Evolutionary conservation across 306 rosid species (phyloP), one percentile per base, ranked within the genome.

Genomic region (Castanospermum australe): DNA sequence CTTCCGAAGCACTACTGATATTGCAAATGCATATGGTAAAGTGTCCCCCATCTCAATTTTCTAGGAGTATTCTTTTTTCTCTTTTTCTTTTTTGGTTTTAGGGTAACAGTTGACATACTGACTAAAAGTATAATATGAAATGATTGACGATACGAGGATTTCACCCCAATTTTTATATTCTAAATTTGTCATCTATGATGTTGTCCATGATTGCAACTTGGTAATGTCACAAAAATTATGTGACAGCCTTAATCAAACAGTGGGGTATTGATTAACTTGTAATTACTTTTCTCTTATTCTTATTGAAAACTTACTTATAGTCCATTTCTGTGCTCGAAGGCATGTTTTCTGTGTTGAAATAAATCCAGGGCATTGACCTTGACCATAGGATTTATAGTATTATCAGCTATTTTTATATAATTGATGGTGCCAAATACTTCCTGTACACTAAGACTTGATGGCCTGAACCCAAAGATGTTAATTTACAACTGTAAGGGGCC

Each of bases 21-120:
- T 95, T 33, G 97, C 99, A 76, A 95, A 93, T 86, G 99, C 99
- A 42, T 95, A 95, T 75, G 99, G 99, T 95, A 77, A 86, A 71
- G 67, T 82, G 42, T 72, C 77, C 67, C 55, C 36, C 42, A 36
- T 57, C 77, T 82, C 57, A 25, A 66, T 59, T 60, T 62, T 70
- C 67, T 69, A 17, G 25, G 28, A 28, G 51, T 33, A 45, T 54
- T 36, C 9, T 71, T 45, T 67, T 41, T 39, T 20, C 25, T n/a
- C 20, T 11, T 24, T 64, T 39, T 74, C 33, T 67, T 25, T 38
- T 59, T 62, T n/a, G 6, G 21, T 62, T 57, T 63, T 1, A 59
- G 20, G 11, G 20, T 44, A 47, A 47, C 38, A 11, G 5, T 51
- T 13, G 41, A 39, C 6, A 73, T 73, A 41, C 35, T 20, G 35